Evolutionary conservation across 805 yeast species (phyloP).

Genomic region (Lipomyces sp.): DNA sequence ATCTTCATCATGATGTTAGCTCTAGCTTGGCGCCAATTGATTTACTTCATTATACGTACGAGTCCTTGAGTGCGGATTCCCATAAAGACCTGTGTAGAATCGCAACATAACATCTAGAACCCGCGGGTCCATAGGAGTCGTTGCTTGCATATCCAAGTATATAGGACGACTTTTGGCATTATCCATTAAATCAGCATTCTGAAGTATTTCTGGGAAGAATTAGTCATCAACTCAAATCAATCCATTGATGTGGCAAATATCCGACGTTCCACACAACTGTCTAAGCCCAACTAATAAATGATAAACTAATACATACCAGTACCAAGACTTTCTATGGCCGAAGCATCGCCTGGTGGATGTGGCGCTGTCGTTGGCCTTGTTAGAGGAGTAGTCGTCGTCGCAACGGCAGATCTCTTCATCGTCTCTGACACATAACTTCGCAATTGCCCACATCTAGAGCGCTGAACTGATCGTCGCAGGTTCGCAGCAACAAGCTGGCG

Average conservation of each 20-base stretch:
- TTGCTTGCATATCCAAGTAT: slow-evolving; percentile 96
- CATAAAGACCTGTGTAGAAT: slow-evolving; percentile 89
- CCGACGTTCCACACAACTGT: background rate
- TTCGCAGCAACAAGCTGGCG: background rate
- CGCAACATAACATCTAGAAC: slow-evolving; percentile 87
- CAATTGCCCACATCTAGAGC: background rate
- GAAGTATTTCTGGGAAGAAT: slow-evolving; percentile 22
- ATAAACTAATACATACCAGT: slow-evolving; percentile 11
- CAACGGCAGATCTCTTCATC: slow-evolving; percentile 18
- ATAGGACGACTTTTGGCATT: slow-evolving; percentile 66
- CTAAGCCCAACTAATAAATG: background rate
- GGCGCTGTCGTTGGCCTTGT: slow-evolving; percentile 20
- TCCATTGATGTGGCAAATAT: background rate
- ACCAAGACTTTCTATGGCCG: slow-evolving; percentile 14
- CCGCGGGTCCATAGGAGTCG: slow-evolving; percentile 97
- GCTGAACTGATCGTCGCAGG: background rate
- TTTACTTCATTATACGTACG: slow-evolving; percentile 45
- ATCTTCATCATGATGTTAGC: slow-evolving; percentile 43
- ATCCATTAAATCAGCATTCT: slow-evolving; percentile 32
- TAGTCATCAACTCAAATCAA: background rate
- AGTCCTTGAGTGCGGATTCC: slow-evolving; percentile 97
- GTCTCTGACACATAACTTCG: slow-evolving; percentile 17
- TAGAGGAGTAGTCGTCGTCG: slow-evolving; percentile 26
- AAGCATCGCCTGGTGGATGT: slow-evolving; percentile 17
- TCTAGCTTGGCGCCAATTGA: background rate